A percentile compares a stretch with the other conserved stretches of the same genome.
These are phyloP conservation scores for Verticillium isaacii DNA, from an alignment of 2,329 filamentous ascomycete genomes.

Conservation along the genomic window DNA sequence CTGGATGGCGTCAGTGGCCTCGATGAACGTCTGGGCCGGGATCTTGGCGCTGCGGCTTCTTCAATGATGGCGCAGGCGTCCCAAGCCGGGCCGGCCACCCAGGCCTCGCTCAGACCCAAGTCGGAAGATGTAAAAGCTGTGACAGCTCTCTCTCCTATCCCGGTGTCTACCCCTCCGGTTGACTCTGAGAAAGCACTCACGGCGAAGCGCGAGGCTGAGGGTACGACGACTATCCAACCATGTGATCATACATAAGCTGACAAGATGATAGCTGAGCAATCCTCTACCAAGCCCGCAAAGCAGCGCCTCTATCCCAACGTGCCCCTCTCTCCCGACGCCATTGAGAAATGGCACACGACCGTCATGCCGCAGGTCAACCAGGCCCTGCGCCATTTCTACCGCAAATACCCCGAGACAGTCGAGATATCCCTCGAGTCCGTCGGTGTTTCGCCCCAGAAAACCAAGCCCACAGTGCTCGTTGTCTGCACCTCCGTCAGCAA, in stretches of 20 bases:
- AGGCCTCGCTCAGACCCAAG: neutral
- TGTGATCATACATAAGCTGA: neutral
- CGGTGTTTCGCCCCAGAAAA: conserved; percentile 61
- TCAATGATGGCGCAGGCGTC: neutral
- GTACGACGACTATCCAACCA: neutral
- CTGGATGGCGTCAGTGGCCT: conserved; percentile 54
- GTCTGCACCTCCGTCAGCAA: conserved; percentile 72
- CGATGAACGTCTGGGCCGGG: conserved; percentile 47
- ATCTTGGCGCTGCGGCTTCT: conserved; percentile 26
- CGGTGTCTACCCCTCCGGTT: no score
- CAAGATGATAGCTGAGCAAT: neutral
- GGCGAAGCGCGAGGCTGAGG: neutral
- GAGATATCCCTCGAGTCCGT: conserved; percentile 74
- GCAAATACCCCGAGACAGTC: conserved; percentile 69
- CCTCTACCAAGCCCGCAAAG: conserved; percentile 3
- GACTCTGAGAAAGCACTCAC: neutral
- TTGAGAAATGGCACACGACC: conserved; percentile 67
- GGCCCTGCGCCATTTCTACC: conserved; percentile 65
- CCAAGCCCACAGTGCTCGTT: conserved; percentile 69
- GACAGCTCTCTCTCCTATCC: neutral
- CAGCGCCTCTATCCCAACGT: conserved; percentile 55
- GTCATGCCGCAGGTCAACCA: conserved; percentile 71
- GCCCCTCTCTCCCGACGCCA: conserved; percentile 50
- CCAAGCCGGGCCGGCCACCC: neutral
- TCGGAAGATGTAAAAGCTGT: neutral